Base-by-base conservation (phyloP, 768 basidiomycete genomes). In the Serendipita sp. region DNA sequence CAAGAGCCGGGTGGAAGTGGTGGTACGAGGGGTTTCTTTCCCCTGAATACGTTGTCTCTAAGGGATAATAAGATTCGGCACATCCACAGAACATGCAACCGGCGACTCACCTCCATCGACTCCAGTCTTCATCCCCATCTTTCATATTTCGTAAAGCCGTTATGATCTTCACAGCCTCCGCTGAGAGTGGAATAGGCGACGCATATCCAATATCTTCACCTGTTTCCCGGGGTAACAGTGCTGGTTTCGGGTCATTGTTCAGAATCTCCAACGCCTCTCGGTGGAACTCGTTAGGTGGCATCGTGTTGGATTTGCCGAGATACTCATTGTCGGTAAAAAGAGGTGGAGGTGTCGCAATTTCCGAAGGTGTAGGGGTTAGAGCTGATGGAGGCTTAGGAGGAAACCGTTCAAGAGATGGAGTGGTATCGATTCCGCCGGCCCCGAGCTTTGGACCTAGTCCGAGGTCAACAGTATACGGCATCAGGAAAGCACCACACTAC, bases 51-150 rank as follows among this genome's bases (percentile, higher is more conserved):
- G 30, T 53, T 48, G 45, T 53, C 62, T 24, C 53, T 58, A 13
- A 11, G 11, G 3, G 13, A 11, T n/a, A 11, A 11, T 24, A 13
- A n/a, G n/a, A n/a, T n/a, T 13, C 5, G 28, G n/a, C n/a, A n/a
- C n/a, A 13, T 24, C 26, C 13, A 58, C 38, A 38, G 38, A 14
- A 7, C 14, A 0, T 38, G 38, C 38, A 31, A 13, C n/a, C n/a
- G n/a, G 28, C 53, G 9, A 33, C 24, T 58, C 33, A 58, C 53
- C 53, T 58, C 88, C 88, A 90, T 45, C 90, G 81, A 63, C 88
- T 82, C 86, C 86, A 90, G 67, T 93, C 90, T 69, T 94, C 90
- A 63, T 82, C 80, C 73, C 88, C 85, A 68, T 94, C 90, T 80
- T 91, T 91, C 82, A 85, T 84, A 67, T 88, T 90, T 62, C 91